Percentiles rank a stretch among this genome's conserved stretches.
Evolutionary conservation across 345 rosid species (phyloP).

Genomic region (Punica granatum): DNA sequence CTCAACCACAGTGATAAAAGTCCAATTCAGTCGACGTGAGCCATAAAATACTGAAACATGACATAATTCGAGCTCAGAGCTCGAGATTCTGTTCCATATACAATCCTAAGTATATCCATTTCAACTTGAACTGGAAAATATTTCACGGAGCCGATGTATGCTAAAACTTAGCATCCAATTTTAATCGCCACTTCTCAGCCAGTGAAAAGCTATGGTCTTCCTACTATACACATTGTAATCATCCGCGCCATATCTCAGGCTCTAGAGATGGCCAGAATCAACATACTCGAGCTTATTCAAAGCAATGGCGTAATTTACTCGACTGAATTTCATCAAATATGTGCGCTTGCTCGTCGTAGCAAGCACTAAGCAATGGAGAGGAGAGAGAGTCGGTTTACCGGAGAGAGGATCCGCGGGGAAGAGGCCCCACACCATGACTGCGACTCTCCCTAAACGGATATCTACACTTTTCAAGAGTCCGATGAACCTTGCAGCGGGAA

Average conservation of each 20-base stretch:
- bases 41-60: not conserved
- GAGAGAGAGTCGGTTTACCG: constrained; percentile 27
- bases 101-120: not conserved
- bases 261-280: not conserved
- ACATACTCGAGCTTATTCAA: not conserved
- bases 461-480: not conserved
- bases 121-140: not conserved
- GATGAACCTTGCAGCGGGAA: not conserved
- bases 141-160: not conserved
- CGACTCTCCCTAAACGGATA: not conserved
- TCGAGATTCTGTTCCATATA: not conserved
- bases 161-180: not conserved
- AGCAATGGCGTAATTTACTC: not conserved
- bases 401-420: constrained; percentile 64
- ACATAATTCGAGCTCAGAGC: not conserved
- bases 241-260: not conserved
- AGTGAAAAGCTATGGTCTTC: not conserved
- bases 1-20: not conserved
- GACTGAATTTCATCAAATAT: not conserved
- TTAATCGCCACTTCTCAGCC: not conserved
- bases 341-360: not conserved
- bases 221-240: not conserved
- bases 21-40: not conserved
- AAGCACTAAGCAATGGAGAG: not conserved
- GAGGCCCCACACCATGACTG: constrained; percentile 75